Conservation (phyloP, 2,329 filamentous ascomycete species). For the Colletotrichum costaricense region DNA sequence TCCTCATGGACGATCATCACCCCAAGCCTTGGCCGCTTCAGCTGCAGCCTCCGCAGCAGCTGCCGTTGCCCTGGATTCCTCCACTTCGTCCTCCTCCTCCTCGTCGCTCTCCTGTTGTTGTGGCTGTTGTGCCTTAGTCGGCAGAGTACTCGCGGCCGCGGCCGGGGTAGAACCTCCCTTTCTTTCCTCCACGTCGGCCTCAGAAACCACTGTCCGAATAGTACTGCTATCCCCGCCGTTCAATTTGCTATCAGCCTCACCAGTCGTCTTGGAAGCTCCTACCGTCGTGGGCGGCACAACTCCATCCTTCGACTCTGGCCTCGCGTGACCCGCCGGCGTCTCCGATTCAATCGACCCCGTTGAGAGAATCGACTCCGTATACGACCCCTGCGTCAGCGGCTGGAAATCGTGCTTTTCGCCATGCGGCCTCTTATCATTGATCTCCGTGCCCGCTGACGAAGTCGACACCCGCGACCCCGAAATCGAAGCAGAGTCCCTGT, state of each 20-base stretch:
- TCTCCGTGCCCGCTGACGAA: slow-evolving; percentile 20
- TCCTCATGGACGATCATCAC: background rate
- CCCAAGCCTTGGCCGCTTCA: slow-evolving; percentile 32
- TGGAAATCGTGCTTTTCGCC: slow-evolving; percentile 36
- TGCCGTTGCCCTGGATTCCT: slow-evolving; percentile 21
- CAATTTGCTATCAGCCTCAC: background rate
- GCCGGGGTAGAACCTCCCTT: background rate
- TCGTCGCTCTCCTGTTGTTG: slow-evolving; percentile 2
- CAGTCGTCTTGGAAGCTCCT: background rate
- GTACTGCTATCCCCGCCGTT: background rate
- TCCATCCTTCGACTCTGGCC: slow-evolving; percentile 19
- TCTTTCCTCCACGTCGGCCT: background rate
- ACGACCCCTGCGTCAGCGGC: slow-evolving; percentile 54
- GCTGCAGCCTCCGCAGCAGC: slow-evolving; percentile 31
- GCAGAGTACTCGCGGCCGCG: background rate
- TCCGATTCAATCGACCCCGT: slow-evolving; percentile 39
- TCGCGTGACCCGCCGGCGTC: slow-evolving; percentile 12
- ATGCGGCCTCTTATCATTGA: slow-evolving; percentile 4
- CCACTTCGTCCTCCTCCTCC: slow-evolving; percentile 4
- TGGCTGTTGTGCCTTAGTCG: background rate
- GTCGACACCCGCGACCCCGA: slow-evolving; percentile 11
- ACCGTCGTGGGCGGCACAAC: background rate
- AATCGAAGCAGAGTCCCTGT: slow-evolving; percentile 43
- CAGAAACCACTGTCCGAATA: background rate
- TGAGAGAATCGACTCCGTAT: slow-evolving; percentile 58